Evolutionary conservation across 148 eudicot genomes (phyloP), one percentile per base, ranked within the genome.

Genomic region (Rhododendron henanense): DNA sequence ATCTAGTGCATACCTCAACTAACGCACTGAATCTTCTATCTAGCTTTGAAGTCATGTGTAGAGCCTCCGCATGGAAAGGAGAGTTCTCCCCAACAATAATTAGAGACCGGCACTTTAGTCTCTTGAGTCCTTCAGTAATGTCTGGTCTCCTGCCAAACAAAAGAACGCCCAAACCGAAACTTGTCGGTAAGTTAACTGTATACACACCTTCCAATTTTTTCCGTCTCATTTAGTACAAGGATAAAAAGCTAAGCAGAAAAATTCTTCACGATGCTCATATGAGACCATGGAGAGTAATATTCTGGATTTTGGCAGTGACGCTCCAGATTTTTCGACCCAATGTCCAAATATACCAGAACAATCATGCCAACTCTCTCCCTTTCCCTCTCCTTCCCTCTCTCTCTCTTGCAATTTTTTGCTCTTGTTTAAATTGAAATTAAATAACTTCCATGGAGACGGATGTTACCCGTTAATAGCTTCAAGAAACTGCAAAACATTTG

Each of bases 1-100:
- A 10, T 48, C 25, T 4, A 78, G 48, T 31, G 73, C 82, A 79
- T 92, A 96, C 99, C 99, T 96, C 99, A 75, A 96, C 98, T 86
- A 96, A 88, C 59, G 98, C 99, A 81, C 93, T 95, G 84, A 85
- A 92, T 91, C 97, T 90, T 81, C 96, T 91, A 80, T 96, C 99
- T 57, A 96, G 91, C 85, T 96, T 95, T 51, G 98, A 91, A 79
- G 96, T 94, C 97, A 95, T 94, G 85, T 96, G 96, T 51, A 96
- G 93, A 82, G 99, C 93, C 76, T 96, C 99, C 10, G 90, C 84
- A 86, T 96, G 96, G 93, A 96, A 96, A 78, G 94, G 91, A 48
- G 98, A 95, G 87, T 94, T 93, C 85, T 96, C 99, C 57, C 99
- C 99, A 83, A 96, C 94, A 84, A 93, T 89, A 85, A 96, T 94